Conservation (phyloP, 2,329 filamentous ascomycete genomes). For the Penicillium oxalicum region DNA sequence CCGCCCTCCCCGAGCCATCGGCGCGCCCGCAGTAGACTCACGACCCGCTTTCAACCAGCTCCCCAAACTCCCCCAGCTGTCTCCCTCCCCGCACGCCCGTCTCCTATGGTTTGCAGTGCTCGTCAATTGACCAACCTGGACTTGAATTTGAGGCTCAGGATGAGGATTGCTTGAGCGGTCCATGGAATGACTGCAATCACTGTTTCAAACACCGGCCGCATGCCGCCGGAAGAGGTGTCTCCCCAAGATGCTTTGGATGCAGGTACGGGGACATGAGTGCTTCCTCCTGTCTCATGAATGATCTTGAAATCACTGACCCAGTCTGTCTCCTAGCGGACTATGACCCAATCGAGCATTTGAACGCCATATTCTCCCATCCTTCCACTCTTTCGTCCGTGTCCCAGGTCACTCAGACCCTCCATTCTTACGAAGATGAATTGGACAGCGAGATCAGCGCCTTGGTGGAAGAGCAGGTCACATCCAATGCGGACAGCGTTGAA, state of each 20-base stretch:
- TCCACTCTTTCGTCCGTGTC: conserved; percentile 73
- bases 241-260: conserved; percentile 40
- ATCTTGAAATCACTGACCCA: conserved; percentile 5
- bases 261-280: conserved; percentile 28
- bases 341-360: conserved; percentile 87
- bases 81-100: too few species aligned
- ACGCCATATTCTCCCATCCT: conserved; percentile 86
- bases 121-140: too few species aligned
- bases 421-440: conserved; percentile 72
- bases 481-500: conserved; percentile 79
- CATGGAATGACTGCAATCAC: conserved; percentile 34
- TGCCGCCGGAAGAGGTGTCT: conserved; percentile 35
- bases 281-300: too few species aligned
- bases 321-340: conserved; percentile 60
- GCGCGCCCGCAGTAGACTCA: not conserved
- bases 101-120: too few species aligned
- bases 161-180: conserved; percentile 18
- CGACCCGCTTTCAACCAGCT: conserved; percentile 11
- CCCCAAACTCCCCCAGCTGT: conserved; percentile 7
- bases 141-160: conserved; percentile 7
- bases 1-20: too few species aligned
- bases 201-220: conserved; percentile 29
- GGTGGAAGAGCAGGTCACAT: conserved; percentile 70
- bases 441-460: conserved; percentile 69
- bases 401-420: conserved; percentile 67